Percentiles rank a stretch among this genome's conserved stretches.
Conservation (phyloP, 257 asterid species). For the Plantago ovata region DNA sequence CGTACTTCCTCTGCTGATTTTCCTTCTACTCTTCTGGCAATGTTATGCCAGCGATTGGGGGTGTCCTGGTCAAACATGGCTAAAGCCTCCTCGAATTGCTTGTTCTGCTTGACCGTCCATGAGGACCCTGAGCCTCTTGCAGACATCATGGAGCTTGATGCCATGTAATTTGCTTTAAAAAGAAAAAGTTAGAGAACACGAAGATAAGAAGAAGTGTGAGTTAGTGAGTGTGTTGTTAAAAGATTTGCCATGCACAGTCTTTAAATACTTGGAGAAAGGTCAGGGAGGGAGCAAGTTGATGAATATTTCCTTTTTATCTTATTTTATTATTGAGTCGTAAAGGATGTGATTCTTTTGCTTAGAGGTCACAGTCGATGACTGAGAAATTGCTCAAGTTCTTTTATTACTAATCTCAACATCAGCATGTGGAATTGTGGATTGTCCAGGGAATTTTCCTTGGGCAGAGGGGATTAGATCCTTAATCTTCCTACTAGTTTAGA, state of each 20-base stretch:
- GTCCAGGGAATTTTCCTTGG: slow-evolving; percentile 30
- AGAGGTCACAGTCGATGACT: slow-evolving; percentile 15
- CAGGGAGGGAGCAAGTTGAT: too few species aligned
- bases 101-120: slow-evolving; percentile 32
- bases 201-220: too few species aligned
- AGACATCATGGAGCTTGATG: too few species aligned
- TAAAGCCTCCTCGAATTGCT: slow-evolving; percentile 54
- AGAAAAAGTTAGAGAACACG: too few species aligned
- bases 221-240: too few species aligned
- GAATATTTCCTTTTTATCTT: too few species aligned
- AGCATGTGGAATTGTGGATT: slow-evolving; percentile 64
- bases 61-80: slow-evolving; percentile 49
- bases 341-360: slow-evolving; percentile 28
- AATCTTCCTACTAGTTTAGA: slow-evolving; percentile 31
- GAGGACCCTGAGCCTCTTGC: too few species aligned
- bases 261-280: too few species aligned
- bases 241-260: too few species aligned
- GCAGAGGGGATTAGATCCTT: slow-evolving; percentile 65
- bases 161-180: too few species aligned
- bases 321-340: too few species aligned
- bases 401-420: slow-evolving; percentile 25
- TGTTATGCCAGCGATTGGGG: slow-evolving; percentile 50
- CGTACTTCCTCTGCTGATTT: slow-evolving; percentile 49
- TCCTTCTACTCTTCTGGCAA: slow-evolving; percentile 43
- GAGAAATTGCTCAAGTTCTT: slow-evolving; percentile 21